Percentiles rank a stretch among this genome's conserved stretches.
Conservation (phyloP, 176 grass and related monocot genomes). For the Juncus effusus region DNA sequence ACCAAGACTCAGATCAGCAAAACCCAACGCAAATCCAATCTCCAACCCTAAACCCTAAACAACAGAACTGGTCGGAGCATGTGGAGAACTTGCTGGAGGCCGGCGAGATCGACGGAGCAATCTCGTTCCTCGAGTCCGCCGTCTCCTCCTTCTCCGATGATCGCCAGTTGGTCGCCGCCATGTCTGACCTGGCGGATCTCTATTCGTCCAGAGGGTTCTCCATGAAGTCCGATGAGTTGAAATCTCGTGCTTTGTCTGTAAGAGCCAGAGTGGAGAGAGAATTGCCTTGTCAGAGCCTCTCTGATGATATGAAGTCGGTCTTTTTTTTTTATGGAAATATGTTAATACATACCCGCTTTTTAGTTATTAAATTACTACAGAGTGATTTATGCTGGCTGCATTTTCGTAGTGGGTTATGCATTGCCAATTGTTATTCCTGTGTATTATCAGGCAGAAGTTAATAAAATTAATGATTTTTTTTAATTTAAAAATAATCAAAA, state of each 20-base stretch:
- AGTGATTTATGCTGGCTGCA: no score
- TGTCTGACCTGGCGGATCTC: conserved; percentile 63
- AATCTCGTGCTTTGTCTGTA: conserved; percentile 53
- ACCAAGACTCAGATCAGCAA: background rate
- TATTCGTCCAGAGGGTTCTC: conserved; percentile 57
- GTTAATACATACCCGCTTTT: background rate
- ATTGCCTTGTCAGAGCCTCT: background rate
- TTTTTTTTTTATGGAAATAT: background rate
- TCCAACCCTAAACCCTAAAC: conserved; percentile 7
- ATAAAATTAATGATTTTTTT: no score
- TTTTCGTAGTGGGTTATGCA: no score
- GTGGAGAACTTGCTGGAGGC: conserved; percentile 65
- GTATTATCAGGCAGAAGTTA: no score
- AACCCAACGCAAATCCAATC: background rate
- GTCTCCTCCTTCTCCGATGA: conserved; percentile 35
- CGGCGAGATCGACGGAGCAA: conserved; percentile 63
- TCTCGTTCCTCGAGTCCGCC: conserved; percentile 59
- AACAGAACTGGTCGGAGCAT: conserved; percentile 62
- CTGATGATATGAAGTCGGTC: conserved; percentile 32
- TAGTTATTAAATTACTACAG: no score
- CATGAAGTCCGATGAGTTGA: conserved; percentile 62
- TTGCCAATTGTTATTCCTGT: no score
- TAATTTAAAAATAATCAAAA: no score
- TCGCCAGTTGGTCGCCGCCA: conserved; percentile 56
- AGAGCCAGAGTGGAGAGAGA: conserved; percentile 24